Conservation (phyloP, 2,329 filamentous ascomycete species). For the Ascochyta fabae region DNA sequence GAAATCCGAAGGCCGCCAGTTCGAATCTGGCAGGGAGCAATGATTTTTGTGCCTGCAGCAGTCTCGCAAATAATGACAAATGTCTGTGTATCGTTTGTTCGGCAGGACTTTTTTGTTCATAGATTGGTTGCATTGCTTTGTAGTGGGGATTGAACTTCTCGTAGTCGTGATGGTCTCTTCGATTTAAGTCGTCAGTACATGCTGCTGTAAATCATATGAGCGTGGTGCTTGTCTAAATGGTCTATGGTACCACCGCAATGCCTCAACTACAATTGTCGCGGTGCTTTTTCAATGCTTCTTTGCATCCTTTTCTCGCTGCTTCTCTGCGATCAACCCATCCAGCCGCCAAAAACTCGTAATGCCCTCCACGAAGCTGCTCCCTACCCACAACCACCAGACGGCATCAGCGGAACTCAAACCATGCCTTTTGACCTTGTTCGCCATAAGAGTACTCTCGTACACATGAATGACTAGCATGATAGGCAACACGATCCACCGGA, state of each 20-base stretch:
- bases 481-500: slow-evolving; percentile 65
- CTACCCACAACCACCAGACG: slow-evolving; percentile 63
- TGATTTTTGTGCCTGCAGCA: background rate
- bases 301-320: slow-evolving; percentile 39
- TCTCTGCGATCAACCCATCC: slow-evolving; percentile 29
- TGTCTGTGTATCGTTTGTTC: no score
- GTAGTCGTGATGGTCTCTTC: no score
- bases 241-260: no score
- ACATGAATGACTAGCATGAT: slow-evolving; percentile 70
- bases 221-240: no score
- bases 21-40: slow-evolving; percentile 36
- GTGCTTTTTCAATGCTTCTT: slow-evolving; percentile 38
- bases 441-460: slow-evolving; percentile 64
- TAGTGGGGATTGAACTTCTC: no score
- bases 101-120: background rate
- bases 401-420: slow-evolving; percentile 57
- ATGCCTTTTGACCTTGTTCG: slow-evolving; percentile 57
- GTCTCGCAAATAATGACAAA: no score
- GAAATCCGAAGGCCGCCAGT: slow-evolving; percentile 40
- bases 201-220: no score
- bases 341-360: slow-evolving; percentile 54
- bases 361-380: slow-evolving; percentile 61
- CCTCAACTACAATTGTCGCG: no score
- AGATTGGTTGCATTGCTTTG: no score
- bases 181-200: no score